Percentiles rank a stretch among this genome's conserved stretches.
These are phyloP conservation scores for Drechslerella stenobrocha DNA, from an alignment of 2,329 filamentous ascomycete species.

Conservation along the genomic window DNA sequence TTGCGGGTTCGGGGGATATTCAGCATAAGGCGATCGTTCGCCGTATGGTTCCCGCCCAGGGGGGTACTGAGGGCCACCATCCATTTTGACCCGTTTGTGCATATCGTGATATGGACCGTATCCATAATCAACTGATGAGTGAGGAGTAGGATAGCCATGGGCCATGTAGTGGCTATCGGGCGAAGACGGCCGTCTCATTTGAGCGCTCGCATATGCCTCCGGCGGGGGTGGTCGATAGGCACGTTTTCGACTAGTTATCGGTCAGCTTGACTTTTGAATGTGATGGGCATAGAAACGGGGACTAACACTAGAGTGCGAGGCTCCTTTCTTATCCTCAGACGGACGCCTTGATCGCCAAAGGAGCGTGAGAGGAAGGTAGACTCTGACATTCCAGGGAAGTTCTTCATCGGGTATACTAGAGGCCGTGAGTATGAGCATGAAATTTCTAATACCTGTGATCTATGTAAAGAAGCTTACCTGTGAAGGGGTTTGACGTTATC, in stretches of 20 bases:
- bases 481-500: conserved; percentile 69
- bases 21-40: conserved; percentile 43
- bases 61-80: conserved; percentile 26
- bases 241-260: conserved; percentile 29
- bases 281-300: conserved; percentile 4
- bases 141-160: conserved; percentile 41
- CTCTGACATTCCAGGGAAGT: conserved; percentile 77
- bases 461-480: conserved; percentile 60
- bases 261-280: conserved; percentile 7
- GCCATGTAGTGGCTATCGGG: conserved; percentile 43
- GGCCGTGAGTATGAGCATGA: conserved; percentile 38
- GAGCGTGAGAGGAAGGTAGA: conserved; percentile 79
- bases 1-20: conserved; percentile 41
- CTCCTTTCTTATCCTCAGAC: conserved; percentile 80
- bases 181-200: conserved; percentile 39
- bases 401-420: conserved; percentile 63
- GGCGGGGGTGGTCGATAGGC: conserved; percentile 44
- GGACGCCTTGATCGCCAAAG: conserved; percentile 85
- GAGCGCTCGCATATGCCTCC: conserved; percentile 39
- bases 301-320: conserved; percentile 61
- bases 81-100: conserved; percentile 45
- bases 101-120: conserved; percentile 42
- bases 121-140: conserved; percentile 41
- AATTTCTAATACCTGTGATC: neutral
- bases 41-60: conserved; percentile 39